Base-by-base conservation (phyloP, 148 eudicot species). In the Arbutus unedo region DNA sequence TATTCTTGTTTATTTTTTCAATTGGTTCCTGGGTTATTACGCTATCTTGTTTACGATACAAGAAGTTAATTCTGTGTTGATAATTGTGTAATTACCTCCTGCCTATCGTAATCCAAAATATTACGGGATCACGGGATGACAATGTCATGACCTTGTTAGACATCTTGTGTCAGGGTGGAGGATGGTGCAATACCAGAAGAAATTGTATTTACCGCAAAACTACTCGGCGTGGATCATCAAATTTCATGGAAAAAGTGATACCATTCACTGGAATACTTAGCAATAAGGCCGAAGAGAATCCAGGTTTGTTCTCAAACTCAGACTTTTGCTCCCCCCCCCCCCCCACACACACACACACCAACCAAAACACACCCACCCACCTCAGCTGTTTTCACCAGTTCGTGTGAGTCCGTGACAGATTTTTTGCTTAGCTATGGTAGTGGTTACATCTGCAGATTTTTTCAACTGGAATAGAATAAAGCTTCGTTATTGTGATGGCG, bases 401-500 rank as follows among this genome's bases (percentile, higher is more conserved):
- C 71, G 8, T 9, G n/a, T 31, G 38, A 31, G 38, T 31, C 38
- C 38, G 1, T 55, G 23, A 62, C 73, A 67, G 62, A 31, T 71
- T 75, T 75, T 51, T 79, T 76, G 71, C 62, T 11, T 5, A 75
- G 5, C 87, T 44, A 41, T 6, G n/a, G 3, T 77, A 2, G 62
- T 43, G 5, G 9, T 82, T 49, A 57, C 15, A 53, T 59, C 43
- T 83, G 87, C 91, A 96, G 99, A 94, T 88, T 96, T 96, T 88
- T 96, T 90, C 88, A 96, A 96, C 87, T 96, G 98, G 98, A 96
- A 96, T 83, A 93, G 97, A 88, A 91, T 94, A 31, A 96, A 96
- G 90, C 77, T 96, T 59, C 91, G 99, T 41, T 96, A 96, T 79
- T 96, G 99, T 82, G 99, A 96, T 84, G 98, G 99, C 60, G 98